Evolutionary conservation across 1,284 basidiomycete genomes (phyloP), one percentile per base, ranked within the genome.

Genomic region (Xerocomus nothofagi): DNA sequence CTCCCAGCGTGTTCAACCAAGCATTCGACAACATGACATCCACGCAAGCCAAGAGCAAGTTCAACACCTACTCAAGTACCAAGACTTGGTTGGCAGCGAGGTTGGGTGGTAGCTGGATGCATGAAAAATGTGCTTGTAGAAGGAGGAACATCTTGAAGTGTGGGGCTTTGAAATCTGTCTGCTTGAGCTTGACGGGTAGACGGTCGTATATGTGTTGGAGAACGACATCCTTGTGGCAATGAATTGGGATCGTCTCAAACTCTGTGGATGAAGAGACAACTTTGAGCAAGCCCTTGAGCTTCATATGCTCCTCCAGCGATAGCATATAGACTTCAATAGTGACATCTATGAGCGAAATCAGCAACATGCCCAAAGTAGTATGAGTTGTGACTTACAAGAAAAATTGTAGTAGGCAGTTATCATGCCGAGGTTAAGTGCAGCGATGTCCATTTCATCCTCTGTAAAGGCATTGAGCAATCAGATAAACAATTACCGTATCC

Each of bases 71-170:
- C 71, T 90, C 84, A 3, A 99, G 76, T 11, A 99, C 86, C 33
- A 89, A 67, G 0, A 79, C 79, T 70, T 98, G 96, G 68, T 99
- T 97, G 6, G 90, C 88, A 23, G 88, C 92, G 21, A 99, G 84
- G 66, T 99, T 96, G 12, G 94, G 86, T 0, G 95, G 96, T 6
- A 99, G 78, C 41, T 88, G 84, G 32, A 99, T 75, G 11, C 95
- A 86, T 6, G 91, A 91, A 75, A 99, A 99, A 73, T 99, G 96
- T 1, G 97, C 95, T 69, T 99, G 95, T 0, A 99, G 78, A 5
- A 99, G 81, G 20, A 99, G 76, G 84, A 96, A 98, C 0, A 93
- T 96, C 77, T 99, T 99, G 86, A 99, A 98, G 68, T 96, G 88
- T 0, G 96, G 96, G 23, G 89, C 90, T 62, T 93, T 88, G 70